phyloP scores from a whole-genome alignment of 129 eudicot genomes.

The Kitagawia praeruptora region DNA sequence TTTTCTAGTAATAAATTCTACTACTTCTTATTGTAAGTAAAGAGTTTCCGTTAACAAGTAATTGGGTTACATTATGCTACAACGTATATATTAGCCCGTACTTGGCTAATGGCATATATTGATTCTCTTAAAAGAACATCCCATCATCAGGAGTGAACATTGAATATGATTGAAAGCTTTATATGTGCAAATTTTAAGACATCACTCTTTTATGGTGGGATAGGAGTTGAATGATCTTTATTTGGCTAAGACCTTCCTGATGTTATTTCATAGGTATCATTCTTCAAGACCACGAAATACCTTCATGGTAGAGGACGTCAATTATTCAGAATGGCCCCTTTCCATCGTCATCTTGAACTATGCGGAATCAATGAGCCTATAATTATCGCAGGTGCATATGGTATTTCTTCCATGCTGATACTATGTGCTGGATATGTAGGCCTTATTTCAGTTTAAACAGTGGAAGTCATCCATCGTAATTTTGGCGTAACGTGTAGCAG shows the following conservation, averaged over 20 bases:
- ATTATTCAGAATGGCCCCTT: slow-evolving; percentile 44
- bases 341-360: slow-evolving; percentile 63
- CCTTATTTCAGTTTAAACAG: slow-evolving; percentile 46
- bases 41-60: not conserved
- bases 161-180: not conserved
- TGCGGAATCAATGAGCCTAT: slow-evolving; percentile 71
- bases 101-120: not conserved
- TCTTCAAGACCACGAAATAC: slow-evolving; percentile 36
- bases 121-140: not conserved
- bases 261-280: slow-evolving; percentile 36
- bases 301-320: slow-evolving; percentile 40
- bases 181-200: not conserved
- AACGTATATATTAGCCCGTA: not conserved
- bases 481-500: slow-evolving; percentile 14
- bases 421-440: slow-evolving; percentile 69
- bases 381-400: slow-evolving; percentile 65
- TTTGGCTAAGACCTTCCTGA: not conserved
- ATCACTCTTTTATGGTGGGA: not conserved
- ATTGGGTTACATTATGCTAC: not conserved
- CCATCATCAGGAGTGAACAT: not conserved
- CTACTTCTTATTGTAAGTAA: not conserved
- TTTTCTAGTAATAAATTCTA: not conserved
- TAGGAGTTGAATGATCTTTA: not conserved
- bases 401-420: slow-evolving; percentile 44
- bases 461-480: not conserved